phyloP scores from a whole-genome alignment of 129 eudicot species.

The Heracleum sosnowskyi region DNA sequence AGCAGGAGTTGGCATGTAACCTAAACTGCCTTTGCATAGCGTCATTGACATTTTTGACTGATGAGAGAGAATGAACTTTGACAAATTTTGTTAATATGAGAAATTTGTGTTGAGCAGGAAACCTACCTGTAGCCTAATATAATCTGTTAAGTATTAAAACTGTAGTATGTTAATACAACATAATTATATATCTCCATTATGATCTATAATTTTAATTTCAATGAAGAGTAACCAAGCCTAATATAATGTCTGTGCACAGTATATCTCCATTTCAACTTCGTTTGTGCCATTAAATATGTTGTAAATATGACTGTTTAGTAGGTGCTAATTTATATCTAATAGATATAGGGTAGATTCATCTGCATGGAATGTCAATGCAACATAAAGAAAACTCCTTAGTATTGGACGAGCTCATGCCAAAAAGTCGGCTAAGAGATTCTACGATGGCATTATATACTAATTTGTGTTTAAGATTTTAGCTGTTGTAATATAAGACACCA shows the following conservation, averaged over 20 bases:
- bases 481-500: not conserved
- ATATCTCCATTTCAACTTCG: no score
- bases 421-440: not conserved
- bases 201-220: no score
- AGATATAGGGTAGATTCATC: not conserved
- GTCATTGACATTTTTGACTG: not conserved
- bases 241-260: no score
- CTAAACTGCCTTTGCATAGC: not conserved
- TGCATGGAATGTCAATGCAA: not conserved
- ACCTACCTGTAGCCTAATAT: not conserved
- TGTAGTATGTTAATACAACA: not conserved
- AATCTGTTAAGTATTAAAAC: not conserved
- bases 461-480: not conserved
- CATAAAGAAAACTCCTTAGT: not conserved
- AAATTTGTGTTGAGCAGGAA: not conserved
- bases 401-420: not conserved
- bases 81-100: not conserved
- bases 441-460: not conserved
- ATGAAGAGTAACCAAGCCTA: no score
- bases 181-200: no score
- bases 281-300: slow-evolving; percentile 11
- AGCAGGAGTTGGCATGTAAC: not conserved
- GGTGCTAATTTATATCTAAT: not conserved
- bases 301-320: not conserved
- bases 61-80: not conserved